Conservation (phyloP, 2,329 filamentous ascomycete genomes). For the Fusarium zealandicum region DNA sequence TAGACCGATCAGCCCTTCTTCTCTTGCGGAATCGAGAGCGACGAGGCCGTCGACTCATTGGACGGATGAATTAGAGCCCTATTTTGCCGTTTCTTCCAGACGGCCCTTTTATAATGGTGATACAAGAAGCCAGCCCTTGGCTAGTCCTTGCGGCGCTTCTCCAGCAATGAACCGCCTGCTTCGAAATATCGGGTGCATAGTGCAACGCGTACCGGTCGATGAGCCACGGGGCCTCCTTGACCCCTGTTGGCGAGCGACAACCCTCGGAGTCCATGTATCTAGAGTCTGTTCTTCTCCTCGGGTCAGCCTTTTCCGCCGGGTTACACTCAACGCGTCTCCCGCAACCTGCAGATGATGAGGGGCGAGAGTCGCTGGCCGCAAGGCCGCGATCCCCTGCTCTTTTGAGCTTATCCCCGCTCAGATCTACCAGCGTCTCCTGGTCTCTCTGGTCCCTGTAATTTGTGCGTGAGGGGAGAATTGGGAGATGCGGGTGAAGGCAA, state of each 20-base stretch:
- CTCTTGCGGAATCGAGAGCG: constrained; percentile 19
- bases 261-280: constrained; percentile 4
- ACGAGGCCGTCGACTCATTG: constrained; percentile 20
- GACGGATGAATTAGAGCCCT: constrained; percentile 35
- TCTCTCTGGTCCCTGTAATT: constrained; percentile 1
- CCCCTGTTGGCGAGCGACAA: not conserved
- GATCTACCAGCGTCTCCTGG: constrained; percentile 28
- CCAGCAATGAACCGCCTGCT: not conserved
- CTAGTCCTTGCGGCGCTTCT: not conserved
- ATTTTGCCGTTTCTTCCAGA: constrained; percentile 41
- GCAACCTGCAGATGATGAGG: not conserved
- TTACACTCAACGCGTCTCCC: not conserved
- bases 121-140: not conserved
- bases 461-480: not conserved
- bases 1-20: constrained; percentile 24
- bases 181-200: constrained; percentile 1
- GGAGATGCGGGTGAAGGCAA: no score
- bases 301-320: constrained; percentile 6
- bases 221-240: not conserved
- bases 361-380: not conserved
- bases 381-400: constrained; percentile 1
- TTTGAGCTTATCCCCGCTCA: constrained; percentile 10
- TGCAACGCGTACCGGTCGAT: constrained; percentile 3
- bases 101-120: constrained; percentile 29
- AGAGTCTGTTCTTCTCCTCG: constrained; percentile 6